Evolutionary conservation across 75 land plant genomes (phyloP).

Genomic region (Ceratopteris richardii): DNA sequence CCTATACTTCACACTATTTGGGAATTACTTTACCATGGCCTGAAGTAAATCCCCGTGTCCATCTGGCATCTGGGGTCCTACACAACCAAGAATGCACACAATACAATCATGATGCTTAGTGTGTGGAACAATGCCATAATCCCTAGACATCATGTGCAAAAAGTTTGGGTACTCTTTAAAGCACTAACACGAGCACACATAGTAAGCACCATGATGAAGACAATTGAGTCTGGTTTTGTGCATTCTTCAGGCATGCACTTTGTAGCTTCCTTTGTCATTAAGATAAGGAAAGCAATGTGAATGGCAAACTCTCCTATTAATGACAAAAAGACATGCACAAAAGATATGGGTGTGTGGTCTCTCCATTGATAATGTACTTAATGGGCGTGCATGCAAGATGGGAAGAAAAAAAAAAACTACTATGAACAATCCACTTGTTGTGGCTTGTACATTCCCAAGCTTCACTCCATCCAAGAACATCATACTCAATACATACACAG

Average conservation of each 20-base stretch:
- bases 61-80: too few relatives aligned
- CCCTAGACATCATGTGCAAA: not conserved
- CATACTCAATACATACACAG: slow-evolving; percentile 96
- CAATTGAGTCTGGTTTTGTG: slow-evolving; percentile 82
- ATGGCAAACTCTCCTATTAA: slow-evolving; percentile 90
- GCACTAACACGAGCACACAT: slow-evolving; percentile 8
- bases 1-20: too few relatives aligned
- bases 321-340: slow-evolving; percentile 79
- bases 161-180: not conserved
- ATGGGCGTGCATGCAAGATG: slow-evolving; percentile 91
- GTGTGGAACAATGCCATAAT: slow-evolving; percentile 5
- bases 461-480: slow-evolving; percentile 99
- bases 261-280: slow-evolving; percentile 73
- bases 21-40: too few relatives aligned
- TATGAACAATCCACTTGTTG: slow-evolving; percentile 90
- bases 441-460: slow-evolving; percentile 96
- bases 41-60: too few relatives aligned
- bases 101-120: slow-evolving; percentile 13
- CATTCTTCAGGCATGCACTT: slow-evolving; percentile 98
- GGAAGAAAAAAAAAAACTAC: slow-evolving; percentile 96
- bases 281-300: slow-evolving; percentile 70
- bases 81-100: slow-evolving; percentile 21
- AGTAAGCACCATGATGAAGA: slow-evolving; percentile 14
- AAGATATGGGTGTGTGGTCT: slow-evolving; percentile 96
- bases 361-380: slow-evolving; percentile 71